Base-by-base conservation (phyloP, 2,329 filamentous ascomycete species). In the Xylariaceae sp. region DNA sequence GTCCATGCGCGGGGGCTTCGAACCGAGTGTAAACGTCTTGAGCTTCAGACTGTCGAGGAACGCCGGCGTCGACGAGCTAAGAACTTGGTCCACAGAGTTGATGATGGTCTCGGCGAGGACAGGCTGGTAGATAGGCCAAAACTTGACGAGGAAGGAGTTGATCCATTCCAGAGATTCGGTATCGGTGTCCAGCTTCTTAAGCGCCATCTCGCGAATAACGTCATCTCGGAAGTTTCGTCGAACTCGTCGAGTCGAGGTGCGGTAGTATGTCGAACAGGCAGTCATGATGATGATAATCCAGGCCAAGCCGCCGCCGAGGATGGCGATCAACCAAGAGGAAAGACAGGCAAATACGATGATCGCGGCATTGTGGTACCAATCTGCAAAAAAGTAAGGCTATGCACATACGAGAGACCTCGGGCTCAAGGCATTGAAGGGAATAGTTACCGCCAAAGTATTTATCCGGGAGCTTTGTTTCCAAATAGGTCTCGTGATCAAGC, bases 341-440 rank as follows among this genome's bases (percentile, higher is more conserved):
- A 99, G 79, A 72, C 92, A 97, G 55, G 93, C 91, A 71, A 99
- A 97, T 65, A 93, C 81, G 71, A 99, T 97, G 62, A 99, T 78
- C n/a, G 81, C 94, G 2, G 92, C 87, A 74, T 99, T 99, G 75
- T 99, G 92, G 74, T 97, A 99, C 94, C 94, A 99, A 73, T 97
- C 92, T 90, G 65, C 54, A 61, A 23, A 59, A 53, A 52, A 62
- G 58, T 53, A 53, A 59, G 55, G 35, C 56, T 61, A 47, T 53
- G 53, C n/a, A 51, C 34, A n/a, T 49, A 34, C 6, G 13, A 9
- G 3, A 13, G 54, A 2, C 6, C 47, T 53, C 57, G 17, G 56
- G 61, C 30, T 57, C 6, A 67, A 64, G 39, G 15, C 11, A n/a
- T 23, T 1, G 23, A 15, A 45, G 30, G 39, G 48, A 53, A 66